phyloP scores from a whole-genome alignment of 1,139 yeast genomes.

The Blastobotrys capitulatus region DNA sequence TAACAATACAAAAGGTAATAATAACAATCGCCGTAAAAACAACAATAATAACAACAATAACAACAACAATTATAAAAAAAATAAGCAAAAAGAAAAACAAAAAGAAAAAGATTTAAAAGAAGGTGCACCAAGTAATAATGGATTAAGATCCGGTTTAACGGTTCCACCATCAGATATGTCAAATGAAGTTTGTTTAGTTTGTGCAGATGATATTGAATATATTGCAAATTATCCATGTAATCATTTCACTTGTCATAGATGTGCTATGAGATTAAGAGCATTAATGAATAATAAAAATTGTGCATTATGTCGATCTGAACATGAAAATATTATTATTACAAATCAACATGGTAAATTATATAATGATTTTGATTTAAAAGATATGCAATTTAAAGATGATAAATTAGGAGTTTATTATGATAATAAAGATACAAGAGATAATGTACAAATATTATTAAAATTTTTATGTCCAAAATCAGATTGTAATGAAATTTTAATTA shows the following conservation, averaged over 20 bases:
- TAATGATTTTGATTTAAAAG: conserved; percentile 35
- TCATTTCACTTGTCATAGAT: conserved; percentile 76
- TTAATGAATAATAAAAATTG: conserved; percentile 70
- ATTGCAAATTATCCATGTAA: conserved; percentile 78
- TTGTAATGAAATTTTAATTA: conserved; percentile 41
- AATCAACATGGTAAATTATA: conserved; percentile 41
- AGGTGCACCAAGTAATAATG: background rate
- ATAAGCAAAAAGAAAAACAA: background rate
- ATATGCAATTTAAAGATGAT: conserved; percentile 32
- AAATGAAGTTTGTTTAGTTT: conserved; percentile 61
- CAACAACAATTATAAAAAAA: background rate
- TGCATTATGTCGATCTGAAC: conserved; percentile 70
- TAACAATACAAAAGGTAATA: background rate
- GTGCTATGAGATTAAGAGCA: conserved; percentile 80
- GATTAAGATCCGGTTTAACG: background rate
- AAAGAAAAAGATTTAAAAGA: background rate
- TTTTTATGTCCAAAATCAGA: conserved; percentile 49
- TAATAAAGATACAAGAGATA: conserved; percentile 32
- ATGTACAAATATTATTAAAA: conserved; percentile 48
- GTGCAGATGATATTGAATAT: conserved; percentile 64
- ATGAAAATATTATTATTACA: conserved; percentile 54
- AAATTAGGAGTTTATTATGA: conserved; percentile 34
- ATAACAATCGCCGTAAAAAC: background rate
- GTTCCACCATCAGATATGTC: background rate
- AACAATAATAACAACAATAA: too few relatives aligned